Base-by-base conservation (phyloP, 176 grass and related monocot species). In the Aegilops bicornis region DNA sequence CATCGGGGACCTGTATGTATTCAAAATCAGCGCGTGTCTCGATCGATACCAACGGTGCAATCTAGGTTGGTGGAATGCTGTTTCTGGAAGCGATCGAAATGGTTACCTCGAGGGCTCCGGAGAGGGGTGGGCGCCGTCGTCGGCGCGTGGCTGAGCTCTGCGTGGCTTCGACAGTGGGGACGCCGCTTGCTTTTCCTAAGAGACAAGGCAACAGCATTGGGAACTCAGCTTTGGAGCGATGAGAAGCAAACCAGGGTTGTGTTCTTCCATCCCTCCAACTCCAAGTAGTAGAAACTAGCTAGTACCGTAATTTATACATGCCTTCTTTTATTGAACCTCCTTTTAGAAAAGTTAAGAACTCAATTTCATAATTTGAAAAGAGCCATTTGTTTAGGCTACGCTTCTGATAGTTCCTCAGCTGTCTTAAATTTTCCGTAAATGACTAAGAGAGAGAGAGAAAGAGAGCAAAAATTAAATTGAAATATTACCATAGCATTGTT, bases 161-260 rank as follows among this genome's bases (percentile, higher is more conserved):
- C 20, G 42, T 31, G 76, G 56, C 32, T 40, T 79, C n/a, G 87
- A 62, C 84, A 39, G 40, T 5, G 84, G 64, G 29, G 79, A 82
- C 10, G 88, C 29, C 40, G 50, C 48, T 30, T 17, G 64, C n/a
- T 82, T 89, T 90, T 94, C 92, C 90, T 94, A 94, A 0, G 33
- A 33, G 89, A 92, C 89, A 89, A 91, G 58, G 13, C 19, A 65
- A 2, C 56, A n/a, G 52, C 89, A 80, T 88, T 58, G 87, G 78
- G 5, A 80, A 83, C 73, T 91, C 89, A 86, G 79, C 22, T 77
- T 25, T 17, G 8, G 23, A 59, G 15, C 22, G 7, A 43, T 29
- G 50, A 63, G 25, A 10, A 31, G 16, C 24, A 43, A 33, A 36
- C 20, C 11, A 81, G 11, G 79, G 32, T 13, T 54, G 50, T 66